Percentiles rank a stretch among this genome's conserved stretches.
Evolutionary conservation across 371 early-diverging fungal genomes (phyloP).

Genomic region (Blakeslea trispora): DNA sequence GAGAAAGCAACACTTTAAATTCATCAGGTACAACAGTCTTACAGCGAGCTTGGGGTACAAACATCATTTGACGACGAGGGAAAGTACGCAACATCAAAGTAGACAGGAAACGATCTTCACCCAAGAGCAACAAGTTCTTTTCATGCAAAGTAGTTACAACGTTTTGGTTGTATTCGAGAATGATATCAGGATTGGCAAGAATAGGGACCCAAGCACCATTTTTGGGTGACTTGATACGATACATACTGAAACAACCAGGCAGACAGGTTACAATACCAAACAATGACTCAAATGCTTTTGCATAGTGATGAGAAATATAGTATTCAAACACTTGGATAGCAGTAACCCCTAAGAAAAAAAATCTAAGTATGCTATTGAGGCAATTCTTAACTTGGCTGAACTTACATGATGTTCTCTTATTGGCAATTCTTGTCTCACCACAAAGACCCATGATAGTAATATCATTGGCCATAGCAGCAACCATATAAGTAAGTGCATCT

Average conservation of each 20-base stretch:
- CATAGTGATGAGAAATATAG: constrained; percentile 94
- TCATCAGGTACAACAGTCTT: constrained; percentile 94
- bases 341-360: constrained; percentile 42
- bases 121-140: constrained; percentile 92
- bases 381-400: constrained; percentile 28
- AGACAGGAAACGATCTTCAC: constrained; percentile 96
- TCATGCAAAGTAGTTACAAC: constrained; percentile 93
- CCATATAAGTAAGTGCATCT: constrained; percentile 77
- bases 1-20: constrained; percentile 91
- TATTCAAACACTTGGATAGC: constrained; percentile 91
- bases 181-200: constrained; percentile 87
- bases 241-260: constrained; percentile 96
- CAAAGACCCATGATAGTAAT: constrained; percentile 84
- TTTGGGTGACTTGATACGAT: constrained; percentile 79
- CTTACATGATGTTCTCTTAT: constrained; percentile 82
- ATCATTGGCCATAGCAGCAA: constrained; percentile 83
- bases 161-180: constrained; percentile 88
- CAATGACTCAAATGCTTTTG: constrained; percentile 93
- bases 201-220: constrained; percentile 83
- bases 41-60: constrained; percentile 92
- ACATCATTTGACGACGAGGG: constrained; percentile 90
- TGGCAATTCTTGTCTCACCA: constrained; percentile 87
- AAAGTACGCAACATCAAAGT: constrained; percentile 94
- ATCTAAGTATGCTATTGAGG: not conserved
- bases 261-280: constrained; percentile 98